phyloP scores from a whole-genome alignment of 345 rosid species.

The Salix exigua region DNA sequence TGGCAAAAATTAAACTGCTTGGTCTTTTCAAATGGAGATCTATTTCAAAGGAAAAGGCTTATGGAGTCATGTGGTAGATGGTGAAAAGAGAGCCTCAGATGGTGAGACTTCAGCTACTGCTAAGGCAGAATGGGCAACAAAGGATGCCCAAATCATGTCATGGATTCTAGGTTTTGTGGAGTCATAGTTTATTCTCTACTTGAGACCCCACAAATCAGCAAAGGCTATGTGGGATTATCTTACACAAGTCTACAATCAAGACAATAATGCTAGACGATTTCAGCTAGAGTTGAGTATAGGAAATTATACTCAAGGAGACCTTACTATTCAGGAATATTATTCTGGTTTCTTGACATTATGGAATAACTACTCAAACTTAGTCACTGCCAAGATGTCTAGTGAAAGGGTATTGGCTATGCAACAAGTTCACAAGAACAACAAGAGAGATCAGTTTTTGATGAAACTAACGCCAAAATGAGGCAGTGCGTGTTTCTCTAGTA shows the following conservation, averaged over 20 bases:
- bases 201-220: background rate
- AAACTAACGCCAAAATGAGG: background rate
- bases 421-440: background rate
- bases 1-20: background rate
- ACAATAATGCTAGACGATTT: background rate
- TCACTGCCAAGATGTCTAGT: background rate
- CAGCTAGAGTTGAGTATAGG: background rate
- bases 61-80: too few relatives aligned
- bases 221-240: background rate
- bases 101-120: background rate
- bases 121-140: background rate
- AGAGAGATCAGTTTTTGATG: background rate
- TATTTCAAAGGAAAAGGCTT: background rate
- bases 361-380: background rate
- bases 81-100: too few relatives aligned
- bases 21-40: background rate
- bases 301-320: background rate
- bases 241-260: background rate
- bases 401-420: background rate
- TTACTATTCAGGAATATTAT: background rate
- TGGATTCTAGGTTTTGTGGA: background rate
- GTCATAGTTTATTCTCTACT: background rate
- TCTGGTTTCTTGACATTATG: background rate
- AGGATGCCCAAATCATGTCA: background rate
- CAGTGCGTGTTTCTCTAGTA: background rate